Evolutionary conservation across 2,329 filamentous ascomycete species (phyloP), one percentile per base, ranked within the genome.

Genomic region (Alternaria longipes): DNA sequence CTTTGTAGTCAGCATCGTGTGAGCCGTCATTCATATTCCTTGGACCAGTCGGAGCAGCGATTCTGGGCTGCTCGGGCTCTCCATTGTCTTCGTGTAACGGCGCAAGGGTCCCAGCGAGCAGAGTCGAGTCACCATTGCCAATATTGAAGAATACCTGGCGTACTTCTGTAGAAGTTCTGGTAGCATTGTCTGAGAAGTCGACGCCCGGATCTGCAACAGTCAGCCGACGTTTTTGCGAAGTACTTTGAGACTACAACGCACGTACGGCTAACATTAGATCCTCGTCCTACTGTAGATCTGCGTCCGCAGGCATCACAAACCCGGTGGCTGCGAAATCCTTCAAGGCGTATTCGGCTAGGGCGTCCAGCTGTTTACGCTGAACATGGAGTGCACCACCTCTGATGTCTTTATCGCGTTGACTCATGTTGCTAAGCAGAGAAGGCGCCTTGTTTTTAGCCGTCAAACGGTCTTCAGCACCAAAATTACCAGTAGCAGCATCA

Each of bases 351-450:
- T 77, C 74, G 1, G 81, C 78, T 70, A 84, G 74, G 4, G 79
- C 79, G 54, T 84, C 82, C 24, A 84, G 62, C 70, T 83, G 83
- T 69, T 79, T 82, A 12, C 82, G 78, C 60, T 85, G 83, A 22
- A 84, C 76, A 38, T 81, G 80, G n/a, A 85, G 73, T 3, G 79
- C 77, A 20, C 81, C 80, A 9, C 74, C 64, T 40, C 72, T 71
- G 59, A 80, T 63, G 59, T 80, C 75, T 44, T 72, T 73, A 40
- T 80, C 75, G n/a, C 70, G 65, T 51, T 75, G 68, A 60, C 76
- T 78, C 71, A 79, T 75, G 32, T 76, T 70, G 68, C 77, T 80
- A 42, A 71, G 71, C 12, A 79, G 71, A 1, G 77, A 79, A 11
- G 72, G 65, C 4, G 74, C 56, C 56, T 70, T 72, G 24, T 63